Conservation (phyloP, 2,329 filamentous ascomycete species). For the Botryotinia narcissicola region DNA sequence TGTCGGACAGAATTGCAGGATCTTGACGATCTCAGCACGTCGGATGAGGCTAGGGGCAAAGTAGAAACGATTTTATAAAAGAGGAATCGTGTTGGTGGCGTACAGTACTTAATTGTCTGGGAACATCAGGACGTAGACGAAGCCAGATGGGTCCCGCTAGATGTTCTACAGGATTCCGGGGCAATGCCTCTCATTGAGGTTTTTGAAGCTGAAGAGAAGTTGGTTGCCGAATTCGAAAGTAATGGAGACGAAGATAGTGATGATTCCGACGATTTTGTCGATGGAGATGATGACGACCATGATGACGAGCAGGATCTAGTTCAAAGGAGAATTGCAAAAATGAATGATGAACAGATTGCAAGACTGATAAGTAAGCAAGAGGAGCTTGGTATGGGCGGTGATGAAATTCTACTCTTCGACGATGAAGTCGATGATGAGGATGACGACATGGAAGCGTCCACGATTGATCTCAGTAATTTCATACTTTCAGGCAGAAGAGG, state of each 20-base stretch:
- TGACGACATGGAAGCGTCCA: slow-evolving; percentile 18
- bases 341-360: slow-evolving; percentile 63
- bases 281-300: slow-evolving; percentile 38
- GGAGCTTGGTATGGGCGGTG: slow-evolving; percentile 59
- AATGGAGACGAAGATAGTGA: slow-evolving; percentile 38
- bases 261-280: slow-evolving; percentile 7
- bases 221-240: slow-evolving; percentile 38
- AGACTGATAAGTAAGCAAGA: slow-evolving; percentile 59
- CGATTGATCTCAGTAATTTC: slow-evolving; percentile 12
- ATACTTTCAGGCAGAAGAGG: slow-evolving; percentile 27
- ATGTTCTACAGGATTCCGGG: slow-evolving; percentile 36
- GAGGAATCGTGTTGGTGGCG: slow-evolving; percentile 44
- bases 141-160: slow-evolving; percentile 48
- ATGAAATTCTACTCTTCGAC: slow-evolving; percentile 58
- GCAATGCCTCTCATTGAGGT: slow-evolving; percentile 37
- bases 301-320: slow-evolving; percentile 40
- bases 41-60: slow-evolving; percentile 45
- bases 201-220: slow-evolving; percentile 39
- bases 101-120: slow-evolving; percentile 53
- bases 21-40: slow-evolving; percentile 50
- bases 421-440: slow-evolving; percentile 40
- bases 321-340: slow-evolving; percentile 42
- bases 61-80: slow-evolving; percentile 46
- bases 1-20: slow-evolving; percentile 46
- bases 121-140: slow-evolving; percentile 45